A percentile compares a stretch with the other conserved stretches of the same genome.
Evolutionary conservation across 768 basidiomycete species (phyloP).

Genomic region (Agaricus blazei): DNA sequence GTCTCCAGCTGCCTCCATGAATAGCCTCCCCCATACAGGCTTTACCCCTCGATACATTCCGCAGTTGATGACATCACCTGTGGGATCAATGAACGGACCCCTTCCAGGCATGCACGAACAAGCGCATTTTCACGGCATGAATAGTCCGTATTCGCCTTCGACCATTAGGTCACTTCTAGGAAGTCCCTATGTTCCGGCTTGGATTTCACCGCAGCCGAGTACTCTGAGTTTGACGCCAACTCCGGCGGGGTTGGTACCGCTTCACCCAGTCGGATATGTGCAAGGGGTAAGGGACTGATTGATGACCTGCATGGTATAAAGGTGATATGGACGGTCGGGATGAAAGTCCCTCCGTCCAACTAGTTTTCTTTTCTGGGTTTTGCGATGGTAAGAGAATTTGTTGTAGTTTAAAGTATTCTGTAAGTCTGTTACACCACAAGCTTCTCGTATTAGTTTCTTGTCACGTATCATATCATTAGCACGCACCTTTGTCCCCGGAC

Average conservation of each 20-base stretch:
- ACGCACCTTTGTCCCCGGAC: too few relatives aligned
- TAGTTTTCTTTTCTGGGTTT: neutral
- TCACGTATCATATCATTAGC: too few relatives aligned
- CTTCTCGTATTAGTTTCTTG: too few relatives aligned
- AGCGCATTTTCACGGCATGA: neutral
- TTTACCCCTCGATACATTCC: neutral
- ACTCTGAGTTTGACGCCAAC: slow-evolving; percentile 17
- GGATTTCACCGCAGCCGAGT: slow-evolving; percentile 19
- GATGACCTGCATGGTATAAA: neutral
- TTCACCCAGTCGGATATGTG: neutral
- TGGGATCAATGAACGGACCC: neutral
- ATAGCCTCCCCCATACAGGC: neutral
- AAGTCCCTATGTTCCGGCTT: slow-evolving; percentile 27
- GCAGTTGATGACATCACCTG: neutral
- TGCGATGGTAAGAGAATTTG: neutral
- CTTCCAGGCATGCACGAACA: neutral
- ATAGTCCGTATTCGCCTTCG: slow-evolving; percentile 24
- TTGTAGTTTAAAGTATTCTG: neutral
- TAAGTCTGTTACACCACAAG: too few relatives aligned
- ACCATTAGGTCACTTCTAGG: slow-evolving; percentile 8
- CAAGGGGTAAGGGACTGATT: neutral
- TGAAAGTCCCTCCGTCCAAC: neutral
- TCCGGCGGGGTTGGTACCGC: slow-evolving; percentile 10
- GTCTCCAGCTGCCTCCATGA: neutral
- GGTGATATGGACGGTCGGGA: neutral